phyloP scores from a whole-genome alignment of 257 asterid species.

The Solanum appendiculatum region DNA sequence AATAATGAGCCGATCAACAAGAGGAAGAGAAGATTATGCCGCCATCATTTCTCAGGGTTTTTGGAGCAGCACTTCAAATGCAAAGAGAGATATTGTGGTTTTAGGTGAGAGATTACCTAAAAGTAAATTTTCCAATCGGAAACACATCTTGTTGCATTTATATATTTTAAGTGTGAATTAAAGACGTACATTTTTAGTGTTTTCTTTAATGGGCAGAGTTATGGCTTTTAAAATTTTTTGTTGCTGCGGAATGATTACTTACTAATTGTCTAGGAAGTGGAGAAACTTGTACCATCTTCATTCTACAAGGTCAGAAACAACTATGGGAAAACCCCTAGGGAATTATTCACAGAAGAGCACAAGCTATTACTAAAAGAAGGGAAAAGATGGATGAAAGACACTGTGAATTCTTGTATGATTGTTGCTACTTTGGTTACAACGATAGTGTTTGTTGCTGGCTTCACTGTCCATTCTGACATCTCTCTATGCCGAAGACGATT shows the following conservation, averaged over 20 bases:
- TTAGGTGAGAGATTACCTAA: constrained; percentile 1
- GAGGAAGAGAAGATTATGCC: neutral
- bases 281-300: constrained; percentile 11
- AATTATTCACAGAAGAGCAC: constrained; percentile 16
- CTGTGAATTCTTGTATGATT: constrained; percentile 28
- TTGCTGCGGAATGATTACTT: neutral
- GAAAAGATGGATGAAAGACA: constrained; percentile 26
- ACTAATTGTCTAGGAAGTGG: neutral
- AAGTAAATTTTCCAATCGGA: neutral
- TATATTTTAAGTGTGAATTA: no score
- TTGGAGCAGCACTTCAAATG: constrained; percentile 34
- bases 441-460: constrained; percentile 24
- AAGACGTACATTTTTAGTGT: no score
- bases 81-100: constrained; percentile 33
- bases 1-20: neutral
- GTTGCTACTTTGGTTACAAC: constrained; percentile 23
- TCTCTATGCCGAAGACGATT: neutral
- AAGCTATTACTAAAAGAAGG: constrained; percentile 12
- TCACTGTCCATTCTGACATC: constrained; percentile 8
- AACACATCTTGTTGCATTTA: no score
- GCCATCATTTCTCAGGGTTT: neutral
- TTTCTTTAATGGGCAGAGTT: no score
- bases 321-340: neutral
- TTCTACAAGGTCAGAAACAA: neutral
- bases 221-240: no score